These are phyloP conservation scores for Penicillium aurantiogriseum DNA, from an alignment of 2,329 filamentous ascomycete species.

Conservation along the genomic window DNA sequence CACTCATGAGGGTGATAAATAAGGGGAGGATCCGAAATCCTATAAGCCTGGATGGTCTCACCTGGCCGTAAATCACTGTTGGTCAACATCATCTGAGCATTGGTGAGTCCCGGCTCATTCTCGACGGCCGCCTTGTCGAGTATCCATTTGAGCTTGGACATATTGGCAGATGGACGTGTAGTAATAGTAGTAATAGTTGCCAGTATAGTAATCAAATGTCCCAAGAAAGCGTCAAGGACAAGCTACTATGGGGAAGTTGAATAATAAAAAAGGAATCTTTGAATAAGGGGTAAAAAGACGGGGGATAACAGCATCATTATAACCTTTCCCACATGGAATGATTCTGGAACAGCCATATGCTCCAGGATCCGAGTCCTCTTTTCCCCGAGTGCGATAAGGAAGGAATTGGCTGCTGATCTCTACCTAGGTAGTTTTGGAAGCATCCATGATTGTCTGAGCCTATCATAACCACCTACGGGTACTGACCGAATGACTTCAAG, in stretches of 20 bases:
- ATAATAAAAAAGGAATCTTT: background rate
- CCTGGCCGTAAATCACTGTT: slow-evolving; percentile 75
- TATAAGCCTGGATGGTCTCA: slow-evolving; percentile 27
- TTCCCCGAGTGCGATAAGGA: slow-evolving; percentile 2
- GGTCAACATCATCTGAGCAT: slow-evolving; percentile 78
- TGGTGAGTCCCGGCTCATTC: slow-evolving; percentile 72
- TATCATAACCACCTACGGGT: slow-evolving; percentile 10
- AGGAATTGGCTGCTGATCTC: background rate
- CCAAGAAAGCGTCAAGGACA: background rate
- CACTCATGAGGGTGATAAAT: background rate
- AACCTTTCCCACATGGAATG: background rate
- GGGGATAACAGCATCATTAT: background rate
- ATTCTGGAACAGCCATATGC: background rate
- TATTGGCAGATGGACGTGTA: slow-evolving; percentile 11
- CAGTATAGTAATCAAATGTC: background rate
- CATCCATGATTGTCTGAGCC: background rate
- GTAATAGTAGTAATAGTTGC: background rate
- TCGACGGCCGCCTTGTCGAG: slow-evolving; percentile 67
- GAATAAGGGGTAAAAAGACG: background rate
- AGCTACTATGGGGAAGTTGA: background rate
- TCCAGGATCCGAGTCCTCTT: background rate
- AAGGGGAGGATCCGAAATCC: background rate
- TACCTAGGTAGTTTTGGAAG: background rate
- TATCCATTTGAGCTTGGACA: slow-evolving; percentile 29
- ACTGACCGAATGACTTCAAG: slow-evolving; percentile 24